Evolutionary conservation across 306 rosid species (phyloP).

Genomic region (Phaseolus lunatus): DNA sequence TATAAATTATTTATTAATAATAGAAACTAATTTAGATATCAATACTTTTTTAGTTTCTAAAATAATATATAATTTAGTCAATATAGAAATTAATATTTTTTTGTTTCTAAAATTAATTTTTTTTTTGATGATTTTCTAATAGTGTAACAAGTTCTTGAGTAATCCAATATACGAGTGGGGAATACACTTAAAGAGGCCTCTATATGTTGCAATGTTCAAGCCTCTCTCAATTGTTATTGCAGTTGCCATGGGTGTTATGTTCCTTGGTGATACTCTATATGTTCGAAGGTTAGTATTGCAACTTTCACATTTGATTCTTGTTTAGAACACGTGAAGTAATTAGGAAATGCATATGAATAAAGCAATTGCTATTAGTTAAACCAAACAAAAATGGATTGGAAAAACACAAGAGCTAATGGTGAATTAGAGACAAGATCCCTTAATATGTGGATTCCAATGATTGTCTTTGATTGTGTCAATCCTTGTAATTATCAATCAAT

Average conservation of each 20-base stretch:
- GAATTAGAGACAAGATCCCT: too few species aligned
- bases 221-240: constrained; percentile 88
- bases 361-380: background rate
- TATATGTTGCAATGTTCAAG: constrained; percentile 89
- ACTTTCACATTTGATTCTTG: constrained; percentile 1
- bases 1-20: too few species aligned
- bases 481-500: too few species aligned
- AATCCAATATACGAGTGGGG: constrained; percentile 80
- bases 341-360: constrained; percentile 15
- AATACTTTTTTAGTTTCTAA: too few species aligned
- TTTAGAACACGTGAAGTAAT: constrained; percentile 17
- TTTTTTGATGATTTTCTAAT: too few species aligned
- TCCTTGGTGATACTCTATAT: constrained; percentile 74
- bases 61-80: too few species aligned
- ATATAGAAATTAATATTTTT: too few species aligned
- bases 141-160: constrained; percentile 73
- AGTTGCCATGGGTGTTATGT: constrained; percentile 71
- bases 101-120: too few species aligned
- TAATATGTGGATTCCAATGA: too few species aligned
- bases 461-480: too few species aligned
- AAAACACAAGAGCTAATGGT: background rate
- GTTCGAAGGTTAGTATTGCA: constrained; percentile 65
- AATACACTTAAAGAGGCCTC: constrained; percentile 79
- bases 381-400: background rate
- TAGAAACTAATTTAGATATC: too few species aligned